Evolutionary conservation across 1,284 basidiomycete species (phyloP), one percentile per base, ranked within the genome.

Genomic region (Cerrena zonata): DNA sequence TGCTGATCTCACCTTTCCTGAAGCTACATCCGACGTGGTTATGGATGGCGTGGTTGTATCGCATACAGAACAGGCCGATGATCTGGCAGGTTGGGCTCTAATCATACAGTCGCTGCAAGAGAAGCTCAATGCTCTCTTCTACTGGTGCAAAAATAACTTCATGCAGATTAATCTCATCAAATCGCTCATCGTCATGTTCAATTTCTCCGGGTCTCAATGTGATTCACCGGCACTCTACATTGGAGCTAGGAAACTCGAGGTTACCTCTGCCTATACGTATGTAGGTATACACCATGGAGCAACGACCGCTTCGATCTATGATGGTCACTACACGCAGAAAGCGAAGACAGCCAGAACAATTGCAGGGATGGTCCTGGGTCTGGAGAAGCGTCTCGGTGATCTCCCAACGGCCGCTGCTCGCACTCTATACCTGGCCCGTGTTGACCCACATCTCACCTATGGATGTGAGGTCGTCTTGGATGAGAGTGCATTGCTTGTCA

Each of bases 361-460:
- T 11, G 19, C 40, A 10, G 22, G 19, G 10, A 21, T 21, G 10
- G 19, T 42, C 10, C 19, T 42, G 13, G 40, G 11, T 10, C 11
- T 21, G 22, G 40, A 42, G 40, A 10, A 11, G 10, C 47, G 55
- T 10, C 49, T 64, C 2, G 62, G 61, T 0, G 25, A 30, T 13
- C 47, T 66, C 1, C 58, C 63, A 1, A 53, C 59, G 0, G 5
- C 15, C 1, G 49, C 55, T 4, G 56, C 50, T 0, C 48, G 47
- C 1, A 49, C 37, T 3, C 55, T 69, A 0, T 68, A 68, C 53
- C 59, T 54, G 39, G 59, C 62, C 0, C 52, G 60, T 0, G 59
- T 69, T 1, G 67, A 68, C 52, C 61, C 62, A 0, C 65, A 69
- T 41, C 58, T 70, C 0, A 66, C 49, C 0, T 55, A 41, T 23